Base-by-base conservation (phyloP, 805 yeast genomes). In the Ogataea salicorniae region DNA sequence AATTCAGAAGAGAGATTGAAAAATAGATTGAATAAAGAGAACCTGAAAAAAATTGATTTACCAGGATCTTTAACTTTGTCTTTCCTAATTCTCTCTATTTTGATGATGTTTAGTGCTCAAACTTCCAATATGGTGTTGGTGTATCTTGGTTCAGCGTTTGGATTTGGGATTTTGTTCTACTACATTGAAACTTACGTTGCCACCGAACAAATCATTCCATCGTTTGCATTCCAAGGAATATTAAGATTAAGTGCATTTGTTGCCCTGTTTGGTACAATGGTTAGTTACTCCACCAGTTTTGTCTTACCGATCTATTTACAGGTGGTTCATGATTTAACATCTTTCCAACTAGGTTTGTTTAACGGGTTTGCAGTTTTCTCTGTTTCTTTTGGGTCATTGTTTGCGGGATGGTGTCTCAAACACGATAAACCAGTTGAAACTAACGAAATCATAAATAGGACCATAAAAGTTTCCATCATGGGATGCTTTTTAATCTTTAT, bases 271-370 rank as follows among this genome's bases (percentile, higher is more conserved):
- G 72, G 71, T 18, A 55, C 74, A 0, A 59, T 70, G 58, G 59
- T 72, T 3, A 48, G 67, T 6, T 72, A 69, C 49, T 64, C 68
- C 42, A 55, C 58, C 16, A 61, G 67, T 23, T 74, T 70, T 52
- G 49, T 67, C 3, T 54, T 68, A 5, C 78, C 78, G 2, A 46
- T 73, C 8, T 74, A 72, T 49, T 57, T 72, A n/a, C 77, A 74
- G 51, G 56, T 70, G n/a, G 66, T 73, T 6, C 75, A 72, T 45
- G 68, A 63, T 37, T 56, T 70, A n/a, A 52, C 59, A 5, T 70
- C 73, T 6, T 57, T 69, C 11, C 63, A 60, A 18, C 60, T 73
- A 18, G 77, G 78, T 11, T 49, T 58, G 1, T 73, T 69, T 52
- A 72, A 71, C 39, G 63, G 71, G 43, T 70, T 67, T 53, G 69